Base-by-base conservation (phyloP, 768 basidiomycete species). In the Solioccasus polychromus region DNA sequence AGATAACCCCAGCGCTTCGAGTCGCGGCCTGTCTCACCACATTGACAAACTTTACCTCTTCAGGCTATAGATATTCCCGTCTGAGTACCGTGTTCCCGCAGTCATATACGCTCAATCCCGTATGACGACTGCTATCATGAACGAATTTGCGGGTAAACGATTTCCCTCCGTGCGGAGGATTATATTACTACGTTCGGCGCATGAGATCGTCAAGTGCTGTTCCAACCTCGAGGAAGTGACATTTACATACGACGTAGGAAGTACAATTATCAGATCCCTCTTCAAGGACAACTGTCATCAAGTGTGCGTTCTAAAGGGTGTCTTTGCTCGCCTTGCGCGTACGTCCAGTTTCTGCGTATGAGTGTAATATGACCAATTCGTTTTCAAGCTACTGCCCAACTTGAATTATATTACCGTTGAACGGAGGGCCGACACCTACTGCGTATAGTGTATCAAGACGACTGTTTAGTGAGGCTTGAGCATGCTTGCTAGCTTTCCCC, bases 101-200 rank as follows among this genome's bases (percentile, higher is more conserved):
- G 43, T 52, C 18, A 28, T 52, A 15, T 31, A 48, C 7, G 29
- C 46, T 1, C 35, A 35, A 17, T 29, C 24, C 2, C 25, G 19
- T 2, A 51, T 38, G 46, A 36, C 28, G n/a, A n/a, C n/a, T n/a
- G n/a, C n/a, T n/a, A n/a, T 61, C 34, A 43, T 44, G 35, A 25
- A 45, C 6, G 37, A 14, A 20, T 49, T 58, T 18, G 29, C 31
- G 34, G 44, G 42, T 5, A 37, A 36, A 36, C 39, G 6, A 42
- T 47, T 58, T 25, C 51, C 51, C 2, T 31, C 39, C 0, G 48
- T 49, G 8, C 40, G 31, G 39, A 58, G 19, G 24, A 47, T 52
- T 18, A 24, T 17, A 11, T 30, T 54, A 3, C 47, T 45, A 20
- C 35, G 15, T 10, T 42, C 39, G 19, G 46, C 41, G 15, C 46